Evolutionary conservation across 2,329 filamentous ascomycete species (phyloP).

Genomic region (Colletotrichum sidae): DNA sequence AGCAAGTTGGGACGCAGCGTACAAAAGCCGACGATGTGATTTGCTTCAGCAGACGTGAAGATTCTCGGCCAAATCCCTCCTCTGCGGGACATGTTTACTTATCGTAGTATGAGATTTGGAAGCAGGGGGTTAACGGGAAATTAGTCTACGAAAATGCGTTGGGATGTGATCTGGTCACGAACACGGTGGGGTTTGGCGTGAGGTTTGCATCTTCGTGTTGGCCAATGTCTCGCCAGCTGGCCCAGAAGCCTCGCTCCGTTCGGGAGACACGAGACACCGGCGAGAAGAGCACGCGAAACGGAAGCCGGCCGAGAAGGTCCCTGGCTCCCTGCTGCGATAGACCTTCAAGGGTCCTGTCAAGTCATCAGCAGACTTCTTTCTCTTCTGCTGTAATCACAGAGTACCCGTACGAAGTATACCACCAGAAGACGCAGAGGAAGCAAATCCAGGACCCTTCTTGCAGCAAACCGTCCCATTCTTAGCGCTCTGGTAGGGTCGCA

Average conservation of each 20-base stretch:
- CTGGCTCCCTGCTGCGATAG: not conserved
- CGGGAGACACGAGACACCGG: too few relatives aligned
- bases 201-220: slow-evolving; percentile 19
- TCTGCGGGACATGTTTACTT: not conserved
- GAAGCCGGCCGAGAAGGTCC: too few relatives aligned
- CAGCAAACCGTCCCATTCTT: slow-evolving; percentile 3
- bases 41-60: too few relatives aligned
- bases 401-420: too few relatives aligned
- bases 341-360: too few relatives aligned
- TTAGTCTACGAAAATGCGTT: not conserved
- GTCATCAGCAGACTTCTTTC: too few relatives aligned
- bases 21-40: not conserved
- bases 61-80: not conserved
- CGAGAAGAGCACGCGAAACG: too few relatives aligned
- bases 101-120: not conserved
- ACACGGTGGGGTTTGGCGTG: slow-evolving; percentile 18
- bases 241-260: too few relatives aligned
- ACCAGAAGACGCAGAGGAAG: slow-evolving; percentile 3
- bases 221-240: slow-evolving; percentile 10
- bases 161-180: slow-evolving; percentile 29
- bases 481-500: not conserved
- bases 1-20: not conserved
- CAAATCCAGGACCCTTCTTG: slow-evolving; percentile 32
- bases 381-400: too few relatives aligned
- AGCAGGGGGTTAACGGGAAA: not conserved